phyloP scores from a whole-genome alignment of 2,329 filamentous ascomycete species.

The Pezicula neosporulosa region DNA sequence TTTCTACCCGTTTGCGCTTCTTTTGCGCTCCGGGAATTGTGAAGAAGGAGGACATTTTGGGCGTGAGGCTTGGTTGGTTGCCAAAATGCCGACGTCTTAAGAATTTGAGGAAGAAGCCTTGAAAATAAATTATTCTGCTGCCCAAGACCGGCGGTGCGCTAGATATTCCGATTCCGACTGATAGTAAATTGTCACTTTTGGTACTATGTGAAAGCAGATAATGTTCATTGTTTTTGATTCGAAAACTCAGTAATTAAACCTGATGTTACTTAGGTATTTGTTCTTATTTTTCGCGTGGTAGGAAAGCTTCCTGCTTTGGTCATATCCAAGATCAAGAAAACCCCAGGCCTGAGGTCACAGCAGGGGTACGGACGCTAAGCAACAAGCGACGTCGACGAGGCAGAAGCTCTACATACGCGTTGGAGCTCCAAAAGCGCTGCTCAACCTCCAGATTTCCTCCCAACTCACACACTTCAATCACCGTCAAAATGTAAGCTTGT shows the following conservation, averaged over 20 bases:
- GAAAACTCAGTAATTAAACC: no score
- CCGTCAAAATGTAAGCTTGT: constrained; percentile 22
- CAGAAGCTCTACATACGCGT: constrained; percentile 25
- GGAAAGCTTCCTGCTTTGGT: no score
- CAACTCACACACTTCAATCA: constrained; percentile 17
- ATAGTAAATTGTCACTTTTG: not conserved
- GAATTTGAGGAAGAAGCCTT: not conserved
- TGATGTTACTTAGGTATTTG: no score
- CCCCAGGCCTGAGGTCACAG: no score
- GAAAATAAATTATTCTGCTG: constrained; percentile 2
- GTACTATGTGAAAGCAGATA: not conserved
- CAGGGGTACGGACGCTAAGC: not conserved
- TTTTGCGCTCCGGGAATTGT: constrained; percentile 81
- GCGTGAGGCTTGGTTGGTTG: constrained; percentile 1
- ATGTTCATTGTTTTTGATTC: no score
- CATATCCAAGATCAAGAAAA: not conserved
- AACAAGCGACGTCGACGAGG: constrained; percentile 13
- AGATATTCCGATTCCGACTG: not conserved
- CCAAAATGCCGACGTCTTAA: not conserved
- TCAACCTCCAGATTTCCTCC: constrained; percentile 17
- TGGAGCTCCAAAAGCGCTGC: constrained; percentile 18
- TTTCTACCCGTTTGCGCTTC: constrained; percentile 76
- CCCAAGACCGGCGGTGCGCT: not conserved
- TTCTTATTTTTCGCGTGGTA: no score
- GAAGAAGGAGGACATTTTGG: constrained; percentile 89